These are phyloP conservation scores for Pyrenophora seminiperda DNA, from an alignment of 2,329 filamentous ascomycete species.

Conservation along the genomic window DNA sequence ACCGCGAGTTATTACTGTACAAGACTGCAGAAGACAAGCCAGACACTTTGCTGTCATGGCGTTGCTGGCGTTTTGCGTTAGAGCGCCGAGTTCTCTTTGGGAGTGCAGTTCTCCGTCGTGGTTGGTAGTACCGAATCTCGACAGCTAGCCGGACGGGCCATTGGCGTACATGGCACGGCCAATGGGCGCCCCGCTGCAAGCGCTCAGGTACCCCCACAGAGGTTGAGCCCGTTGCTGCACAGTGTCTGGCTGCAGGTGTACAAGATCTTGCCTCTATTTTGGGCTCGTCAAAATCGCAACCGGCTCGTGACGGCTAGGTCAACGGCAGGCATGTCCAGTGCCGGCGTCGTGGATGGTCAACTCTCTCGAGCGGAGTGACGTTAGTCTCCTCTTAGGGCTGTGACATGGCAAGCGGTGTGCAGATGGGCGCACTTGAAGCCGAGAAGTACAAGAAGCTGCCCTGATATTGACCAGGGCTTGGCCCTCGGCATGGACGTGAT, in stretches of 20 bases:
- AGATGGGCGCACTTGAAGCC: slow-evolving; percentile 17
- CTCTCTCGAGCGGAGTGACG: slow-evolving; percentile 7
- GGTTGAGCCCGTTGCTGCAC: slow-evolving; percentile 25
- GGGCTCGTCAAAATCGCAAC: slow-evolving; percentile 15
- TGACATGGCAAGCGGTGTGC: slow-evolving; percentile 32
- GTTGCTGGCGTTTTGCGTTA: slow-evolving; percentile 25
- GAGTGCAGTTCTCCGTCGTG: slow-evolving; percentile 35
- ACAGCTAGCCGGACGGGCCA: slow-evolving; percentile 1
- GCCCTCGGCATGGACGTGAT: slow-evolving; percentile 5
- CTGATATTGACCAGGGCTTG: no score
- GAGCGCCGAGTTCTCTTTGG: slow-evolving; percentile 38
- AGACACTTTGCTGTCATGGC: background rate
- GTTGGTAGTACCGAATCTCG: slow-evolving; percentile 37
- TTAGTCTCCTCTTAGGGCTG: slow-evolving; percentile 36
- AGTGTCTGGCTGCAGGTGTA: slow-evolving; percentile 27
- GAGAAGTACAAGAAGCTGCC: slow-evolving; percentile 1
- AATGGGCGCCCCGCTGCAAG: slow-evolving; percentile 34
- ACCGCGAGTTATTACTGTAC: no score
- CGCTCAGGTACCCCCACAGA: slow-evolving; percentile 34
- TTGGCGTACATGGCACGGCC: slow-evolving; percentile 30
- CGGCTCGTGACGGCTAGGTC: slow-evolving; percentile 10
- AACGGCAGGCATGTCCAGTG: slow-evolving; percentile 12
- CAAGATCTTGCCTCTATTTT: slow-evolving; percentile 35
- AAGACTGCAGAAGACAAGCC: no score
- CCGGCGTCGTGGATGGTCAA: slow-evolving; percentile 20